Percentiles rank a stretch among this genome's conserved stretches.
Evolutionary conservation across 2,329 filamentous ascomycete genomes (phyloP).

Genomic region (Ophiostoma sp.): DNA sequence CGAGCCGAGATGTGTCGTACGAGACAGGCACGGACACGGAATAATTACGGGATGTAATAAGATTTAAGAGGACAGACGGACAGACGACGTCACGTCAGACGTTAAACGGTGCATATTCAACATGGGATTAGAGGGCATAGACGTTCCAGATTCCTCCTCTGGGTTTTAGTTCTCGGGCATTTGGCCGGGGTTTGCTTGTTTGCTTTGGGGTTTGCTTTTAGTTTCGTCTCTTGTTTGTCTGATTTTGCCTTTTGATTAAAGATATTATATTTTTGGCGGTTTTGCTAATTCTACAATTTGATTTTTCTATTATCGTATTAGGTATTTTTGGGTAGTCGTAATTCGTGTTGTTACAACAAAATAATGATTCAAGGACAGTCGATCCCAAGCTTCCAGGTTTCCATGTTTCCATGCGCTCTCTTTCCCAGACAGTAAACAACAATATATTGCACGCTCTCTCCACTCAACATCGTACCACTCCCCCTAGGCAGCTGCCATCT

Average conservation of each 20-base stretch:
- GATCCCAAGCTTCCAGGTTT: background rate
- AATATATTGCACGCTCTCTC: background rate
- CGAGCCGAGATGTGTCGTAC: background rate
- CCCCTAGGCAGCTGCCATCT: background rate
- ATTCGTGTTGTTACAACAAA: slow-evolving; percentile 1
- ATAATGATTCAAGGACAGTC: background rate
- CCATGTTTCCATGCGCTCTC: background rate
- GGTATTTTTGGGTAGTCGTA: background rate
- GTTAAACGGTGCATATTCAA: slow-evolving; percentile 18
- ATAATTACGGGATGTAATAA: background rate
- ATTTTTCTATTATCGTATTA: slow-evolving; percentile 6
- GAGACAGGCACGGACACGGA: background rate
- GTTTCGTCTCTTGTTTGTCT: background rate
- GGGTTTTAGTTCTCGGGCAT: background rate
- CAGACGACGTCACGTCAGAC: background rate
- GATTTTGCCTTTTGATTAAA: background rate
- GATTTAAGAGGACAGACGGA: background rate
- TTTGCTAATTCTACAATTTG: slow-evolving; percentile 3
- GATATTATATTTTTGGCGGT: background rate
- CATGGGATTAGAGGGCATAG: slow-evolving; percentile 6
- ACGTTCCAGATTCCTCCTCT: slow-evolving; percentile 16
- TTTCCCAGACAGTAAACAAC: background rate
- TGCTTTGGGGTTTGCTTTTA: slow-evolving; percentile 5
- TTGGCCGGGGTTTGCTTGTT: slow-evolving; percentile 2
- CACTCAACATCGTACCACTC: background rate